Evolutionary conservation across 2,329 filamentous ascomycete species (phyloP).

Genomic region (Verruconis gallopava): DNA sequence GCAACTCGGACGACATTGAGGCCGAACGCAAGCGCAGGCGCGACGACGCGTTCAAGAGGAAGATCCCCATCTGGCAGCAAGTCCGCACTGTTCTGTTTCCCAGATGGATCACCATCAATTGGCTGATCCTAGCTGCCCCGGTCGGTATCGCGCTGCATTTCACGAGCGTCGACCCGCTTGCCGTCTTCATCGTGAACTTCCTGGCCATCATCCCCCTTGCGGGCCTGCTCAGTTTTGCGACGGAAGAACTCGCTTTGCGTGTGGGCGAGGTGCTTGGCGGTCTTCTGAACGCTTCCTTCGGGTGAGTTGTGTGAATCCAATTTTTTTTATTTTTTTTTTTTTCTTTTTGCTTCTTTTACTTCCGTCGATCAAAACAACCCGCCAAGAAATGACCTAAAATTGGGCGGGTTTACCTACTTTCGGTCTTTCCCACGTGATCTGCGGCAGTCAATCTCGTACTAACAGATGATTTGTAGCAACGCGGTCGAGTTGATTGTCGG

Average conservation of each 20-base stretch:
- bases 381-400: too few species aligned
- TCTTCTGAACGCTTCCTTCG: conserved; percentile 80
- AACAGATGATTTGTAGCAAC: conserved; percentile 40
- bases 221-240: conserved; percentile 74
- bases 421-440: conserved; percentile 9
- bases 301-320: too few species aligned
- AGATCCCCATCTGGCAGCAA: conserved; percentile 9
- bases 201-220: conserved; percentile 85
- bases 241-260: conserved; percentile 74
- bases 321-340: not conserved
- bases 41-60: conserved; percentile 4
- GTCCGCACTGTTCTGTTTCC: conserved; percentile 9
- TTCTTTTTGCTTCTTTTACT: too few species aligned
- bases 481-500: conserved; percentile 83
- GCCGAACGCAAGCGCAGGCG: conserved; percentile 3
- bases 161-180: conserved; percentile 7
- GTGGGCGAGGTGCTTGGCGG: conserved; percentile 75
- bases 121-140: conserved; percentile 9
- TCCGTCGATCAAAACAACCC: too few species aligned
- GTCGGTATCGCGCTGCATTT: conserved; percentile 34
- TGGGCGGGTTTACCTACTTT: too few species aligned
- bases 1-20: not conserved
- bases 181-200: conserved; percentile 72
- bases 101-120: conserved; percentile 11
- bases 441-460: conserved; percentile 12